Conservation (phyloP, 352 stramenopile species). For the Phytophthora pinifolia region DNA sequence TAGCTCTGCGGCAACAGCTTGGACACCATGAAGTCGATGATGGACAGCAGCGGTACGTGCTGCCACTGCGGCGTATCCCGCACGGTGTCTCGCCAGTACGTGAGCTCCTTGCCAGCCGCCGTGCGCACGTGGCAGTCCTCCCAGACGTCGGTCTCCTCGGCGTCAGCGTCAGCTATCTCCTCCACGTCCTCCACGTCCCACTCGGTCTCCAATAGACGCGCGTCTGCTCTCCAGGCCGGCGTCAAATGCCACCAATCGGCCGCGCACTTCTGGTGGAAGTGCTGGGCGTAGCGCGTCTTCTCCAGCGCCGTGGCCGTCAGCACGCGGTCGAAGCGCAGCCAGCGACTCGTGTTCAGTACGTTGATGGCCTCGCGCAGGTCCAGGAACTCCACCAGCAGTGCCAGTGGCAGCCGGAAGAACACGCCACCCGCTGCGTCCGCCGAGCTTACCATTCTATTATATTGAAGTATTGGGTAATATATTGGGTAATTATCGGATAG, state of each 20-base stretch:
- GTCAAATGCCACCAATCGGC: slow-evolving; percentile 60
- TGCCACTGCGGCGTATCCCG: slow-evolving; percentile 48
- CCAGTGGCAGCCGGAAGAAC: slow-evolving; percentile 42
- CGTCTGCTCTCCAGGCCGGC: slow-evolving; percentile 37
- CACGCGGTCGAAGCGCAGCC: slow-evolving; percentile 42
- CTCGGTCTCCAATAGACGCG: slow-evolving; percentile 38
- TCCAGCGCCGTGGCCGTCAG: slow-evolving; percentile 43
- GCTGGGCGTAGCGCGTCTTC: slow-evolving; percentile 48
- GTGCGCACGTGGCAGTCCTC: slow-evolving; percentile 46
- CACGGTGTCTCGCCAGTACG: slow-evolving; percentile 42
- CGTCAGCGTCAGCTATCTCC: slow-evolving; percentile 22
- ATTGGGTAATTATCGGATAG: too few species aligned
- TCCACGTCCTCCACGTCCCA: slow-evolving; percentile 53
- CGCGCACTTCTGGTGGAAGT: slow-evolving; percentile 55
- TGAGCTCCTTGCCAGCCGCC: slow-evolving; percentile 27
- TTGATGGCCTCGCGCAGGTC: slow-evolving; percentile 48
- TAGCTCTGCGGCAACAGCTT: slow-evolving; percentile 57
- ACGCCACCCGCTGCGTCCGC: slow-evolving; percentile 7
- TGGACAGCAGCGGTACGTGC: slow-evolving; percentile 47
- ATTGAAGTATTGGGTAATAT: too few species aligned
- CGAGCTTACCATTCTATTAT: too few species aligned
- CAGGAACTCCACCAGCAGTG: slow-evolving; percentile 48
- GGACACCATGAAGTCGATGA: slow-evolving; percentile 55
- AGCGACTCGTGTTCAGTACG: slow-evolving; percentile 45
- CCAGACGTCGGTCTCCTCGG: slow-evolving; percentile 25